phyloP scores from a whole-genome alignment of 2,329 filamentous ascomycete genomes.

The Penicillium sp. region DNA sequence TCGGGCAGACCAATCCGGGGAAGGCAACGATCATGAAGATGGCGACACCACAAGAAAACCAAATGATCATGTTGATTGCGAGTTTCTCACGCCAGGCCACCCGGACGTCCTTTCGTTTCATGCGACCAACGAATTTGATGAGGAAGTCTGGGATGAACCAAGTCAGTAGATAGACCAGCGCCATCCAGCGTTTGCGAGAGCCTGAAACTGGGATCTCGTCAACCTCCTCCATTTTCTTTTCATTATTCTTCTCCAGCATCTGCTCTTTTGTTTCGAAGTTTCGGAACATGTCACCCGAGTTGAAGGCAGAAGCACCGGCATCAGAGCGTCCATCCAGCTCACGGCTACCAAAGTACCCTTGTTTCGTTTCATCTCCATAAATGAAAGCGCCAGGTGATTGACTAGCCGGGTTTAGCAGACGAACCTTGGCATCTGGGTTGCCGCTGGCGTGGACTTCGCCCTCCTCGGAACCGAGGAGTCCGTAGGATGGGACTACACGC shows the following conservation, averaged over 20 bases:
- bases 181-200: conserved; percentile 87
- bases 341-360: conserved; percentile 75
- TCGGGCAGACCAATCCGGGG: conserved; percentile 84
- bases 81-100: conserved; percentile 95
- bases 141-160: conserved; percentile 84
- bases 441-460: conserved; percentile 58
- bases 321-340: conserved; percentile 86
- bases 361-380: conserved; percentile 71
- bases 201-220: conserved; percentile 76
- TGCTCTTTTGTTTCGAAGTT: conserved; percentile 91
- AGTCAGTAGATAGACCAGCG: conserved; percentile 77
- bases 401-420: conserved; percentile 50
- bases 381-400: conserved; percentile 59
- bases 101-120: conserved; percentile 88
- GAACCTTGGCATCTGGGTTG: conserved; percentile 53
- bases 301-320: conserved; percentile 84
- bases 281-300: conserved; percentile 95
- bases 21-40: conserved; percentile 90
- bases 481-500: conserved; percentile 55
- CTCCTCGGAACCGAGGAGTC: conserved; percentile 56
- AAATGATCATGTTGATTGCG: conserved; percentile 97
- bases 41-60: conserved; percentile 73
- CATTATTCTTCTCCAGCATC: conserved; percentile 92
- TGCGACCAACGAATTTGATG: conserved; percentile 73
- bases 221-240: conserved; percentile 84